Evolutionary conservation across 148 eudicot species (phyloP), one percentile per base, ranked within the genome.

Genomic region (Polygonum maritimum): DNA sequence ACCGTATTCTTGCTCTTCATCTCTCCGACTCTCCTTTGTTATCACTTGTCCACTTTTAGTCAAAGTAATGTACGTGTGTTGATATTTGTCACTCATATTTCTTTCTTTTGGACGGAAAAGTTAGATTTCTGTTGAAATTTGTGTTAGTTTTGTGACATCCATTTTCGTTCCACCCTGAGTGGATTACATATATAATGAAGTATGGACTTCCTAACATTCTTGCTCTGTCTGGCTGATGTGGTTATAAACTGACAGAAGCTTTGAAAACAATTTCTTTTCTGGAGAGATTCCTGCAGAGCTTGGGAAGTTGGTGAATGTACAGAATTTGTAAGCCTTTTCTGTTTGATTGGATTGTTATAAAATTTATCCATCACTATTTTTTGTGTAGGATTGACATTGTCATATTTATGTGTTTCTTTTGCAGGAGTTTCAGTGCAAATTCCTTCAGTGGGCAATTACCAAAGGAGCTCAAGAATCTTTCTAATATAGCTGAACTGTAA

Each of bases 401-500:
- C 2, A 57, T 57, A 2, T 57, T 19, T 5, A 3, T 6, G 4
- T 39, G 41, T 0, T 39, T 39, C 41, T 2, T 3, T 39, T 39
- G 41, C 3, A 39, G 41, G 41, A 39, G 0, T 39, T 0, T 39
- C 41, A 3, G 7, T 39, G 41, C 41, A 0, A 39, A 39, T 39
- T 39, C 1, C 41, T 39, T 39, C 7, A 39, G 3, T 39, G 3
- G 3, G 7, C 41, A 39, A 39, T 39, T 39, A 39, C 41, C 41
- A 39, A 39, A 39, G 41, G 41, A 39, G 71, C 79, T 88, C 22
- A 41, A 51, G 39, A 84, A 83, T 33, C 84, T 89, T 31, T 71
- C 69, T 47, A 83, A 78, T 16, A 77, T 90, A 74, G 73, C 73
- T 15, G 87, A 82, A 74, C 82, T 90, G 94, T 90, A 78, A 78